These are phyloP conservation scores for Fusarium cyanostomum DNA, from an alignment of 2,329 filamentous ascomycete species.

Conservation along the genomic window DNA sequence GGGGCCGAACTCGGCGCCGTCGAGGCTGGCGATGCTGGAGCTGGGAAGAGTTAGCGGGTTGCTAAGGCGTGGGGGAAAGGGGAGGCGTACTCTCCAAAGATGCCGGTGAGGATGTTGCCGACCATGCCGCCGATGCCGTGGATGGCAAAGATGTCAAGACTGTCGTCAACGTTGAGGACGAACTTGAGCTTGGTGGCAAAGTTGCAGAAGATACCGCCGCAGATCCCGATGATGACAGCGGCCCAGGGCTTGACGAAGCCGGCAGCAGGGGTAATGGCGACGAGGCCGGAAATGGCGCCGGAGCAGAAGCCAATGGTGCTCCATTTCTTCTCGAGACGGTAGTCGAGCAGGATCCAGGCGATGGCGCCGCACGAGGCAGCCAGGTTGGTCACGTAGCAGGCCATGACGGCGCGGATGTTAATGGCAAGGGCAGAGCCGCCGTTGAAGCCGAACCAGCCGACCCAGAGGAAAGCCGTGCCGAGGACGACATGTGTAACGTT, in stretches of 20 bases:
- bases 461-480: slow-evolving; percentile 83
- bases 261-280: slow-evolving; percentile 85
- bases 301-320: slow-evolving; percentile 94
- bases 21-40: slow-evolving; percentile 77
- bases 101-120: slow-evolving; percentile 80
- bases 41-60: slow-evolving; percentile 47
- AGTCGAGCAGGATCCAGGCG: slow-evolving; percentile 87
- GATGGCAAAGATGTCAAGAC: slow-evolving; percentile 90
- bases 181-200: slow-evolving; percentile 87
- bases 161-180: slow-evolving; percentile 80
- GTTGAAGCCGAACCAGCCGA: slow-evolving; percentile 98
- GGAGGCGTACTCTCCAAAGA: slow-evolving; percentile 73
- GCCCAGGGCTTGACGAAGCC: slow-evolving; percentile 79
- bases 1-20: slow-evolving; percentile 67
- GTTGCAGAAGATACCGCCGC: slow-evolving; percentile 76
- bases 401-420: slow-evolving; percentile 90
- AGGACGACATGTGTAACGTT: slow-evolving; percentile 79
- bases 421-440: slow-evolving; percentile 83
- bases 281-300: slow-evolving; percentile 85
- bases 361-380: slow-evolving; percentile 84
- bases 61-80: no score
- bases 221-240: slow-evolving; percentile 66
- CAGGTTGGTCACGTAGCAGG: slow-evolving; percentile 87
- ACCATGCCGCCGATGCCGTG: slow-evolving; percentile 86
- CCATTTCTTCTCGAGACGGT: slow-evolving; percentile 92